phyloP scores from a whole-genome alignment of 345 rosid genomes.

The Isatis tinctoria region DNA sequence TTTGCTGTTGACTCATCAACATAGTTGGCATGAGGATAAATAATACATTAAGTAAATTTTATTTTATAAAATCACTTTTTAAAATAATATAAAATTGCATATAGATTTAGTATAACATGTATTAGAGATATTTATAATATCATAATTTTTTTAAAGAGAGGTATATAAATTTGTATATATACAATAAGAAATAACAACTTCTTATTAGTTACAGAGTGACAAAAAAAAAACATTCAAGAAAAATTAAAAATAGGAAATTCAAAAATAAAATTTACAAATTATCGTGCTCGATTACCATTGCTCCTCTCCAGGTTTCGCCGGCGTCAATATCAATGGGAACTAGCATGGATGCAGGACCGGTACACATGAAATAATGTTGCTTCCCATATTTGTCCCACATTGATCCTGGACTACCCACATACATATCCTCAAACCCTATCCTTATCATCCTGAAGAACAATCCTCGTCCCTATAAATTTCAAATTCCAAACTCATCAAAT shows the following conservation, averaged over 20 bases:
- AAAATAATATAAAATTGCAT: background rate
- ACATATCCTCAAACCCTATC: conserved; percentile 76
- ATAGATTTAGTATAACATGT: background rate
- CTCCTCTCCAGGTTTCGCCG: conserved; percentile 79
- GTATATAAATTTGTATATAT: background rate
- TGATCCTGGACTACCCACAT: conserved; percentile 33
- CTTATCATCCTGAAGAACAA: conserved; percentile 74
- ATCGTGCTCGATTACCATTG: conserved; percentile 86
- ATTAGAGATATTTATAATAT: background rate
- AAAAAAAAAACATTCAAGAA: background rate
- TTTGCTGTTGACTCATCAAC: too few relatives aligned
- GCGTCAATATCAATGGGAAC: conserved; percentile 63
- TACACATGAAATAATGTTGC: conserved; percentile 70
- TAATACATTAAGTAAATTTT: too few relatives aligned
- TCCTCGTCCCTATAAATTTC: conserved; percentile 53
- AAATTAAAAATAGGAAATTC: background rate
- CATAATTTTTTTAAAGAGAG: background rate
- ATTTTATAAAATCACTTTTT: too few relatives aligned
- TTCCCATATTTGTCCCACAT: conserved; percentile 57
- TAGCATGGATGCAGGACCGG: conserved; percentile 75
- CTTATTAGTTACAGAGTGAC: background rate
- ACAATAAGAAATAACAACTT: background rate
- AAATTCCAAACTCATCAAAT: background rate
- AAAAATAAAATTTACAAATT: conserved; percentile 53
- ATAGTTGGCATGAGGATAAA: too few relatives aligned